phyloP scores from a whole-genome alignment of 257 asterid genomes.

The Capsicum baccatum region DNA sequence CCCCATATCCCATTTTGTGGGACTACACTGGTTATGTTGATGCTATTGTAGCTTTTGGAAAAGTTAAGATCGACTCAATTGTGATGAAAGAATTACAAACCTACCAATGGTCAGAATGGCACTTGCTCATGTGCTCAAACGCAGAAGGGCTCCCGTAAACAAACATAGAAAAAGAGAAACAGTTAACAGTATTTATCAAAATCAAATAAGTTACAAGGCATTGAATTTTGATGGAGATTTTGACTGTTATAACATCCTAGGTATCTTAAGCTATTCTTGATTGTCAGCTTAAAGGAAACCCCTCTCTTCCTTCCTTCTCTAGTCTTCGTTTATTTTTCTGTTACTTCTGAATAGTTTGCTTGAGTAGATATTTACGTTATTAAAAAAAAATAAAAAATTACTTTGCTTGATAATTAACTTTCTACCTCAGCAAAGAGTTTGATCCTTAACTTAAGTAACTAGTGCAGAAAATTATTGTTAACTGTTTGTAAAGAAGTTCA shows the following conservation, averaged over 20 bases:
- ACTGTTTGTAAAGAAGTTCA: conserved; percentile 12
- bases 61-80: not conserved
- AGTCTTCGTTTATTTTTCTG: not conserved
- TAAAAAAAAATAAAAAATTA: too few relatives aligned
- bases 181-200: not conserved
- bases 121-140: not conserved
- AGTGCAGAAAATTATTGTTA: not conserved
- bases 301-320: conserved; percentile 14
- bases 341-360: not conserved
- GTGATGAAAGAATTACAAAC: not conserved
- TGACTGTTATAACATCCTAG: not conserved
- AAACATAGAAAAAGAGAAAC: conserved; percentile 15
- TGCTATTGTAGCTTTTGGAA: too few relatives aligned
- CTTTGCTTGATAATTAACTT: not conserved
- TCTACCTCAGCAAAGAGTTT: not conserved
- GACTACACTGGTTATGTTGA: too few relatives aligned
- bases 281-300: not conserved
- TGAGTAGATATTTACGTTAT: too few relatives aligned
- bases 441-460: not conserved
- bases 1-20: too few relatives aligned
- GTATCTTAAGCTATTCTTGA: not conserved
- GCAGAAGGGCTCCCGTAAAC: not conserved
- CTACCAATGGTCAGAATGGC: conserved; percentile 2
- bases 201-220: not conserved
- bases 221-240: not conserved